Conservation (phyloP, 441 rosid genomes). For the Populus hybrid region DNA sequence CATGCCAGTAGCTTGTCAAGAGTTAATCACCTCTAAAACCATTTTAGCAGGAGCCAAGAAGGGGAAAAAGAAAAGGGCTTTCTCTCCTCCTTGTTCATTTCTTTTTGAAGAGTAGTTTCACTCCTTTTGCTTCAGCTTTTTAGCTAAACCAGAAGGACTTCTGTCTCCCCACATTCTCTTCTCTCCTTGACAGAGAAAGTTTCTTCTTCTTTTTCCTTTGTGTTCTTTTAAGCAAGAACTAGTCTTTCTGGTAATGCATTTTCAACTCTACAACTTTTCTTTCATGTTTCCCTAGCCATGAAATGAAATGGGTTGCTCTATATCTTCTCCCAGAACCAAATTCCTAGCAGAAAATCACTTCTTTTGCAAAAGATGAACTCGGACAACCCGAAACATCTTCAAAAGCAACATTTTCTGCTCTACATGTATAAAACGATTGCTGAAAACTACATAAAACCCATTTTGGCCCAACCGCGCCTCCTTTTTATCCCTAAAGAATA, state of each 20-base stretch:
- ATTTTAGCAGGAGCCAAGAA: not conserved
- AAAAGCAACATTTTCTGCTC: conserved; percentile 15
- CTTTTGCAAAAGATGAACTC: conserved; percentile 13
- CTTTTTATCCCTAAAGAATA: conserved; percentile 26
- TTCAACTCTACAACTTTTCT: not conserved
- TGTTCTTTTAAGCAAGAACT: not conserved
- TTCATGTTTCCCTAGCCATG: not conserved
- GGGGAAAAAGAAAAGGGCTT: not conserved
- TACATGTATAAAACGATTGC: conserved; percentile 8
- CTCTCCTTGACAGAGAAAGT: not conserved
- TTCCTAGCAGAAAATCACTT: conserved; percentile 5
- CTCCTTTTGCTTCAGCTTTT: conserved; percentile 1
- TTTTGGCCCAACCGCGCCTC: conserved; percentile 22
- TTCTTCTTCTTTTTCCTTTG: not conserved
- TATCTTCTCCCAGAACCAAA: not conserved
- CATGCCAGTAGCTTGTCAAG: not conserved
- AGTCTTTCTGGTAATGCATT: not conserved
- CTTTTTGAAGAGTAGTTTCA: not conserved
- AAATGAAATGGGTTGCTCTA: not conserved
- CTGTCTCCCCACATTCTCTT: not conserved
- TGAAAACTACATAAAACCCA: conserved; percentile 11
- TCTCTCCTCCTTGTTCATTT: too few relatives aligned
- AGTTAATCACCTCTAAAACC: not conserved
- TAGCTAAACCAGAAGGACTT: not conserved
- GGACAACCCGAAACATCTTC: conserved; percentile 16